Conservation (phyloP, 495 filamentous ascomycete genomes). For the Neurospora sp. region DNA sequence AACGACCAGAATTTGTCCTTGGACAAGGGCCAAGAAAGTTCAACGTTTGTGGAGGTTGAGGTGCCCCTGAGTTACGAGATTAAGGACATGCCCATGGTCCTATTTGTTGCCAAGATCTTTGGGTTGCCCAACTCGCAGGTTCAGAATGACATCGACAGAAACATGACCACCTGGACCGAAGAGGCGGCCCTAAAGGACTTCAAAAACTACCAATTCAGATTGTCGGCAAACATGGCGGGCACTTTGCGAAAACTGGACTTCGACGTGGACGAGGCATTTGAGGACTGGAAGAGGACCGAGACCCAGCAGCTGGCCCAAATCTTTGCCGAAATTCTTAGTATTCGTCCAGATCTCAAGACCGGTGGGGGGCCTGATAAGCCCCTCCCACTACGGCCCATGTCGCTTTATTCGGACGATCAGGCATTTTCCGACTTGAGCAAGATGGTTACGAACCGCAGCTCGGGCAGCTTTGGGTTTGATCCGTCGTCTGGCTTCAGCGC, state of each 20-base stretch:
- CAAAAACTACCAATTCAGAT: constrained; percentile 81
- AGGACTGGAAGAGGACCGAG: constrained; percentile 82
- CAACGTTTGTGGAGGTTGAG: constrained; percentile 62
- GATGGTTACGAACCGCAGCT: constrained; percentile 31
- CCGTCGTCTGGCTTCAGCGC: constrained; percentile 67
- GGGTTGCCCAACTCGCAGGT: constrained; percentile 62
- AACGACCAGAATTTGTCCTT: constrained; percentile 83
- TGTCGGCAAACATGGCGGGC: constrained; percentile 65
- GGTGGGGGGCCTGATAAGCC: constrained; percentile 33
- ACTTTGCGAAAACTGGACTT: constrained; percentile 80
- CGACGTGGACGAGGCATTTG: constrained; percentile 80
- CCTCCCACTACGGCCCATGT: constrained; percentile 31
- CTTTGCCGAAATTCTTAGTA: constrained; percentile 80
- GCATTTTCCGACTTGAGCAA: constrained; percentile 50
- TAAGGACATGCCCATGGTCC: constrained; percentile 93
- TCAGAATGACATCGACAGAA: constrained; percentile 74
- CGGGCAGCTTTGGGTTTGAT: constrained; percentile 56
- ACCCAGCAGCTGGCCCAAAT: constrained; percentile 75
- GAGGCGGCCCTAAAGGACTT: constrained; percentile 82
- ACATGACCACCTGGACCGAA: constrained; percentile 78
- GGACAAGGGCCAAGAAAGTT: constrained; percentile 41
- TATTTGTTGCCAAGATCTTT: constrained; percentile 76
- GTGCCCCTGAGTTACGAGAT: constrained; percentile 80
- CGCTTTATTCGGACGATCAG: constrained; percentile 34
- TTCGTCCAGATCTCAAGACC: constrained; percentile 78